phyloP scores from a whole-genome alignment of 2,329 filamentous ascomycete genomes.

The Fusarium sp. region DNA sequence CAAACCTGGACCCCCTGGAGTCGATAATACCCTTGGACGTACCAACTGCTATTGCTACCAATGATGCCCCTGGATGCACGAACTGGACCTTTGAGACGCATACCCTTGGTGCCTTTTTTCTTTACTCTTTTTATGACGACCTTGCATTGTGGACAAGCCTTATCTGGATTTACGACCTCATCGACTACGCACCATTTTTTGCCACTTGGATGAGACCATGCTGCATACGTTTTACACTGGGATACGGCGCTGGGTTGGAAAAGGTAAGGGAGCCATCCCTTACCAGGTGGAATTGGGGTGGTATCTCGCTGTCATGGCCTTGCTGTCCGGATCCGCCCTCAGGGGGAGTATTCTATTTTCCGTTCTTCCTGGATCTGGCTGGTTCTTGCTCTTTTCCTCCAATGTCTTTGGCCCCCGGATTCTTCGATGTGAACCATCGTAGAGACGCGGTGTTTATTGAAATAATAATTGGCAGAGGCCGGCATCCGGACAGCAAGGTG shows the following conservation, averaged over 20 bases:
- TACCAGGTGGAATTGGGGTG: constrained; percentile 47
- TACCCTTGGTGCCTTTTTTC: constrained; percentile 43
- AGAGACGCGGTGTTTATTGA: constrained; percentile 45
- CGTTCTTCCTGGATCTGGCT: constrained; percentile 52
- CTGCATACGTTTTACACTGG: constrained; percentile 53
- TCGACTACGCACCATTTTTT: constrained; percentile 48
- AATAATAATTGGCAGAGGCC: constrained; percentile 54
- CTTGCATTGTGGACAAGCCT: constrained; percentile 50
- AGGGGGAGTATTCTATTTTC: constrained; percentile 51
- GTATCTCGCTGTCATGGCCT: constrained; percentile 47
- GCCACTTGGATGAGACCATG: constrained; percentile 54
- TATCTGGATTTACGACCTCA: constrained; percentile 45
- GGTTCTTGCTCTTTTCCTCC: constrained; percentile 47
- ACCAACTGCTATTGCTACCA: constrained; percentile 46
- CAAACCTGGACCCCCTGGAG: constrained; percentile 40
- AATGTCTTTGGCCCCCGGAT: constrained; percentile 46
- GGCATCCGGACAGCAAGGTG: constrained; percentile 68
- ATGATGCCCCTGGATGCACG: constrained; percentile 45
- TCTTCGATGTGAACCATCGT: constrained; percentile 47
- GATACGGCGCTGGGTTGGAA: constrained; percentile 53
- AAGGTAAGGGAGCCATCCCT: constrained; percentile 47
- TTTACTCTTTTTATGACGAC: constrained; percentile 47
- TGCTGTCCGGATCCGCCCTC: constrained; percentile 56
- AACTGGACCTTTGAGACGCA: constrained; percentile 44
- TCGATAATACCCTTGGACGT: constrained; percentile 48